phyloP scores from a whole-genome alignment of 768 basidiomycete genomes.

The Serendipita sp. region DNA sequence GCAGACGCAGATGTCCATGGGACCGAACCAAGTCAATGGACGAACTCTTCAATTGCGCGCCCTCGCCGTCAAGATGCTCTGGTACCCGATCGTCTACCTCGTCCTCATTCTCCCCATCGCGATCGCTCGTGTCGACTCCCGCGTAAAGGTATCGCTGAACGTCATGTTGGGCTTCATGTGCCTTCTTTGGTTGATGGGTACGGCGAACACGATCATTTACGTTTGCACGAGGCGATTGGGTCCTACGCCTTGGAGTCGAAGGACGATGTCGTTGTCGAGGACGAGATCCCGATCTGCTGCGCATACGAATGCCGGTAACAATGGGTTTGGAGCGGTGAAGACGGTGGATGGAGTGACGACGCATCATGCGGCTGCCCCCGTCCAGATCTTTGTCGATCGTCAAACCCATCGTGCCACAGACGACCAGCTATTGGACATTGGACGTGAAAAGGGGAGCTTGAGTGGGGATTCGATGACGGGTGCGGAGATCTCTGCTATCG shows the following conservation, averaged over 20 bases:
- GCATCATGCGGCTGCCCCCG: background rate
- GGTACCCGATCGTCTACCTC: slow-evolving; percentile 7
- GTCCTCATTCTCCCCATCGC: slow-evolving; percentile 8
- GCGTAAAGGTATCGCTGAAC: background rate
- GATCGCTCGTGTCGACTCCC: slow-evolving; percentile 2
- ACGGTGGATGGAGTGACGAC: background rate
- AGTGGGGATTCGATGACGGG: background rate
- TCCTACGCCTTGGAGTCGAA: background rate
- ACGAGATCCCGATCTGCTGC: background rate
- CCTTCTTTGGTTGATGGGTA: slow-evolving; percentile 5
- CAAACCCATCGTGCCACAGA: background rate
- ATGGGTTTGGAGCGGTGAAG: background rate
- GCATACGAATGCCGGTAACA: background rate
- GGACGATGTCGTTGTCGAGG: background rate
- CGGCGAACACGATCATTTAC: slow-evolving; percentile 1
- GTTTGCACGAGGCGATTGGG: background rate
- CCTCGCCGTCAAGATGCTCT: slow-evolving; percentile 7
- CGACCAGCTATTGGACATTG: background rate
- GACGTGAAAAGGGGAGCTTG: background rate
- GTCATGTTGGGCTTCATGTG: slow-evolving; percentile 1
- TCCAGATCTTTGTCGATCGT: background rate
- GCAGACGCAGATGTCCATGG: background rate
- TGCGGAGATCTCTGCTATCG: background rate
- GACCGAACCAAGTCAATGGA: background rate
- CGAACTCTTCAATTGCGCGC: background rate